phyloP scores from a whole-genome alignment of 2,329 filamentous ascomycete species.

The Botryosphaeria dothidea region DNA sequence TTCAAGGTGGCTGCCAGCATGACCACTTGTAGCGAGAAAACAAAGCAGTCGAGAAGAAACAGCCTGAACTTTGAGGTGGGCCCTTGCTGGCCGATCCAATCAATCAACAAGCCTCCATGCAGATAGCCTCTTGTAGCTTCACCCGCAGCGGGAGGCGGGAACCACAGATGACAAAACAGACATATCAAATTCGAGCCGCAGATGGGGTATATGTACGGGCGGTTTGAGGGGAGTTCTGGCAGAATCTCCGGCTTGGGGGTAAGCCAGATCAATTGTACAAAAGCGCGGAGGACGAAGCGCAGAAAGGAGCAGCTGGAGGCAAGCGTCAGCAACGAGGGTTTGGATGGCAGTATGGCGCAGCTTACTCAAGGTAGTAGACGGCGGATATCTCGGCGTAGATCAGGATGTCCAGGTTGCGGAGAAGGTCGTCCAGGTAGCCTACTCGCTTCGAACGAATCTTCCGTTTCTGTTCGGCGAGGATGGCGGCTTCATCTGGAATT shows the following conservation, averaged over 20 bases:
- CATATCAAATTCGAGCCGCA: constrained; percentile 57
- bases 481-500: constrained; percentile 23
- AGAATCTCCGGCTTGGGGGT: constrained; percentile 59
- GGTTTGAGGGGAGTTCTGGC: constrained; percentile 50
- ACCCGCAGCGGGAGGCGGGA: constrained; percentile 43
- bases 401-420: constrained; percentile 59
- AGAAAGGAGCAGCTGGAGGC: constrained; percentile 57
- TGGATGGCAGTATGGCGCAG: not conserved
- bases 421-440: constrained; percentile 53
- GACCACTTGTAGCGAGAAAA: constrained; percentile 57
- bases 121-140: constrained; percentile 56
- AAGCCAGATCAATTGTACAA: constrained; percentile 59
- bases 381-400: constrained; percentile 63
- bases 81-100: constrained; percentile 64
- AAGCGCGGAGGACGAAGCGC: constrained; percentile 55
- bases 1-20: constrained; percentile 58
- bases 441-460: constrained; percentile 39
- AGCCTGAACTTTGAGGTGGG: constrained; percentile 57
- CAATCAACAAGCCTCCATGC: constrained; percentile 63
- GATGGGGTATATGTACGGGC: constrained; percentile 56
- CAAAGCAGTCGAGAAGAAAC: constrained; percentile 53
- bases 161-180: constrained; percentile 54
- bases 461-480: constrained; percentile 28
- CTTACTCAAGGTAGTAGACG: constrained; percentile 66
- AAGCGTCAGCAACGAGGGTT: not conserved